A percentile compares a stretch with the other conserved stretches of the same genome.
Evolutionary conservation across 805 yeast genomes (phyloP).

Genomic region (Wickerhamiella azyma): DNA sequence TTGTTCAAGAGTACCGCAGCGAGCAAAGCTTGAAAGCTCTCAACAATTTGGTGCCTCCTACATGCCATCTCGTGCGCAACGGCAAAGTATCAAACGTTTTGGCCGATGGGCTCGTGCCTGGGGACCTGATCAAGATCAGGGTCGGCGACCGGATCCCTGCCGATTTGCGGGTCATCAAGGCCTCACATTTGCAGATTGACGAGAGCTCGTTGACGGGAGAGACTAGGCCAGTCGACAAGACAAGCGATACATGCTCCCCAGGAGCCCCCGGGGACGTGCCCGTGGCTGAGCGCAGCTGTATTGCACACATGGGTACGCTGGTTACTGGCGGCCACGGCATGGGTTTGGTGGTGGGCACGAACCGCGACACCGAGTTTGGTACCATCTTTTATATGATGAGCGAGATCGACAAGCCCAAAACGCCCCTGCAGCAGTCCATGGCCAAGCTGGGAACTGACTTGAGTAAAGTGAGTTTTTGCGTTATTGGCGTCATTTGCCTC

Average conservation of each 20-base stretch:
- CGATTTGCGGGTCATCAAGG: conserved; percentile 66
- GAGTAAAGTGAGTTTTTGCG: conserved; percentile 67
- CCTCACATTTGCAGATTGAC: conserved; percentile 73
- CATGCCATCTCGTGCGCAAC: conserved; percentile 78
- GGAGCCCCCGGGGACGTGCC: conserved; percentile 26
- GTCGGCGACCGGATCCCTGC: conserved; percentile 98
- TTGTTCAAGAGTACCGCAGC: conserved; percentile 91
- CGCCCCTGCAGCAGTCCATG: conserved; percentile 93
- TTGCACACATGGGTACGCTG: conserved; percentile 94
- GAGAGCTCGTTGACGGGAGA: conserved; percentile 96
- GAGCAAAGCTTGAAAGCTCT: conserved; percentile 90
- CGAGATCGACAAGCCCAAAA: conserved; percentile 90
- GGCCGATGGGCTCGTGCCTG: conserved; percentile 86
- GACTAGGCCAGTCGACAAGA: conserved; percentile 70
- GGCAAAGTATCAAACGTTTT: conserved; percentile 67
- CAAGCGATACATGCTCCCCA: conserved; percentile 28
- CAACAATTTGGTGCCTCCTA: conserved; percentile 90
- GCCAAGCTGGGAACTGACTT: conserved; percentile 87
- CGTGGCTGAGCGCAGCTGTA: conserved; percentile 54
- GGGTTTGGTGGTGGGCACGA: conserved; percentile 88
- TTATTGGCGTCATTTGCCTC: conserved; percentile 83
- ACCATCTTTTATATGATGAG: conserved; percentile 91
- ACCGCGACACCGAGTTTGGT: conserved; percentile 83
- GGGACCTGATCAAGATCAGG: conserved; percentile 77
- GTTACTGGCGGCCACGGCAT: conserved; percentile 93